A percentile compares a stretch with the other conserved stretches of the same genome.
Evolutionary conservation across 345 rosid genomes (phyloP).

Genomic region (Salix caprea): DNA sequence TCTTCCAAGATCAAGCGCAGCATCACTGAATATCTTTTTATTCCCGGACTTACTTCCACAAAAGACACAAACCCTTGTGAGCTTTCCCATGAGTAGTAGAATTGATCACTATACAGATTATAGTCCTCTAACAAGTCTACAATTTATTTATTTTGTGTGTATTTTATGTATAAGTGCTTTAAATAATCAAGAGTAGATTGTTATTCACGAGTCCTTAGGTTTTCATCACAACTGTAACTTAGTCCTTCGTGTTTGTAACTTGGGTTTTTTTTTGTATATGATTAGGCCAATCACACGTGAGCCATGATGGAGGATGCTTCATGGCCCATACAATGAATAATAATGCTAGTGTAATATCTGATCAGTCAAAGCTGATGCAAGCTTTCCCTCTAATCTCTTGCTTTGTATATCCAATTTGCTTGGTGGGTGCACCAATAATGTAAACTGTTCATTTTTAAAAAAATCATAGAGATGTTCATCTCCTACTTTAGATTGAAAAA

Average conservation of each 20-base stretch:
- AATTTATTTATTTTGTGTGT: background rate
- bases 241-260: background rate
- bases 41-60: constrained; percentile 45
- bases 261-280: background rate
- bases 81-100: constrained; percentile 24
- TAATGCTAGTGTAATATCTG: background rate
- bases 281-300: constrained; percentile 17
- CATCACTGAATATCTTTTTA: constrained; percentile 34
- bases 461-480: background rate
- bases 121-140: background rate
- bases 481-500: background rate
- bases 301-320: constrained; percentile 6
- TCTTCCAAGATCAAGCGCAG: constrained; percentile 37
- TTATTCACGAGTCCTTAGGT: background rate
- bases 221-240: background rate
- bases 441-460: constrained; percentile 1
- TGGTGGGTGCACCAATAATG: constrained; percentile 23
- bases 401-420: constrained; percentile 1
- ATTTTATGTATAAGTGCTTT: background rate
- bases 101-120: background rate
- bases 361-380: constrained; percentile 10
- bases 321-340: constrained; percentile 9
- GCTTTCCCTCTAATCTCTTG: constrained; percentile 1
- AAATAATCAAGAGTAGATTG: background rate
- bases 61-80: constrained; percentile 42